Conservation (phyloP, 106 monocot species). For the Phalaenopsis aphrodite region DNA sequence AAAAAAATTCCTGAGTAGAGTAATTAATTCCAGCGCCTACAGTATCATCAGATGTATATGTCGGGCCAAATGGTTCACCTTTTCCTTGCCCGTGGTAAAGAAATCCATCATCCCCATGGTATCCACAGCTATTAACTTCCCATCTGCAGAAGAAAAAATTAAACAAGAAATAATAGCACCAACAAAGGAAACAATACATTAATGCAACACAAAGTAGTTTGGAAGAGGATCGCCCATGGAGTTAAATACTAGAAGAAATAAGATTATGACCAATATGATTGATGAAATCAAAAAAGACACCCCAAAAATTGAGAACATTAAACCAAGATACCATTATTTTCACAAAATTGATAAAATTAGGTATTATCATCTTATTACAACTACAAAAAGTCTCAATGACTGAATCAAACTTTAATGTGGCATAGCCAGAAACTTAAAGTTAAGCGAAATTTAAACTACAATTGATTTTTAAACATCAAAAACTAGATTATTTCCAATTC, state of each 20-base stretch:
- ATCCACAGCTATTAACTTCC: conserved; percentile 91
- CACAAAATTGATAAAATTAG: too few relatives aligned
- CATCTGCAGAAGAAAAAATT: conserved; percentile 37
- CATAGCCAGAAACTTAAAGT: neutral
- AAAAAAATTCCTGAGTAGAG: conserved; percentile 77
- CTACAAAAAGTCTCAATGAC: neutral
- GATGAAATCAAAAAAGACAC: neutral
- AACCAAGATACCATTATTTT: neutral
- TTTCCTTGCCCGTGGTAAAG: conserved; percentile 61
- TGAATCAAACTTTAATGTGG: neutral
- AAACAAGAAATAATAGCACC: neutral
- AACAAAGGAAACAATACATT: neutral
- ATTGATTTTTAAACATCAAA: neutral
- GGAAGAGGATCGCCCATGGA: neutral
- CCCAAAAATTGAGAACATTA: neutral
- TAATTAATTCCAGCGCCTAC: conserved; percentile 96
- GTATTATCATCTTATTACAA: neutral
- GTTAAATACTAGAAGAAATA: neutral
- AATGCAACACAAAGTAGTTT: neutral
- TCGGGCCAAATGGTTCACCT: conserved; percentile 85
- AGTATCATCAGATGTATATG: conserved; percentile 69
- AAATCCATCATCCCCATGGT: conserved; percentile 91
- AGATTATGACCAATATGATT: neutral
- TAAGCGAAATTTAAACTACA: neutral
- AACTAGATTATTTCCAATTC: neutral